phyloP scores from a whole-genome alignment of 257 asterid genomes.

The Solanum pimpinellifolium region DNA sequence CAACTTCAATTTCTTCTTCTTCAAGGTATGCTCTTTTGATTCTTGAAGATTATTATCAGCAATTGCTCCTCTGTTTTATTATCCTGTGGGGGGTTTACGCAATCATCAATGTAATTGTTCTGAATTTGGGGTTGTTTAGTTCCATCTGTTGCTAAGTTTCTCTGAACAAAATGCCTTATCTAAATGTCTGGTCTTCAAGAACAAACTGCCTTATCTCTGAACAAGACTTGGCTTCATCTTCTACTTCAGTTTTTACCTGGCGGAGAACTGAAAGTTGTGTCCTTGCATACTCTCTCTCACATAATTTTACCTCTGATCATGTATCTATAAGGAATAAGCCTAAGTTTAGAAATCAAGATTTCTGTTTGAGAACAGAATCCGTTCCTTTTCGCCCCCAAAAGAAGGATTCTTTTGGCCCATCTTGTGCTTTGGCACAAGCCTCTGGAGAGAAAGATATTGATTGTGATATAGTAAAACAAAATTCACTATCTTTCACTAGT shows the following conservation, averaged over 20 bases:
- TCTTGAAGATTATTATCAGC: not conserved
- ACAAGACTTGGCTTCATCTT: constrained; percentile 5
- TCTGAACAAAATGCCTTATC: constrained; percentile 51
- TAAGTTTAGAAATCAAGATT: constrained; percentile 3
- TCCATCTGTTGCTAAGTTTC: not conserved
- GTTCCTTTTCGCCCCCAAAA: constrained; percentile 9
- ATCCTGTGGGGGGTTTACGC: not conserved
- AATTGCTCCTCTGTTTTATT: not conserved
- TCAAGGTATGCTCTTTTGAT: not conserved
- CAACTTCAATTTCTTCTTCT: not conserved
- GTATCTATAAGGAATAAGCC: constrained; percentile 6
- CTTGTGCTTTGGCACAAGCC: constrained; percentile 37
- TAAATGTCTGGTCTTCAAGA: constrained; percentile 39
- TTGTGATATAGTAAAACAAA: constrained; percentile 9
- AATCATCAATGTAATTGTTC: not conserved
- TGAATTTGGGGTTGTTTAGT: not conserved
- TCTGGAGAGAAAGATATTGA: constrained; percentile 39
- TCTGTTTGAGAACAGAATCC: not conserved
- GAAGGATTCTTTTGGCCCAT: constrained; percentile 21
- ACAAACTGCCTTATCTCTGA: not conserved
- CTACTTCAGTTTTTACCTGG: constrained; percentile 17
- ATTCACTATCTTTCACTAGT: constrained; percentile 11
- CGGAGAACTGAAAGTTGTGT: constrained; percentile 26
- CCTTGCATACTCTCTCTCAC: constrained; percentile 4
- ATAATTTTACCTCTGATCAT: not conserved